A percentile compares a stretch with the other conserved stretches of the same genome.
phyloP scores from a whole-genome alignment of 1,139 yeast genomes.

The Chernovozyma aurita region DNA sequence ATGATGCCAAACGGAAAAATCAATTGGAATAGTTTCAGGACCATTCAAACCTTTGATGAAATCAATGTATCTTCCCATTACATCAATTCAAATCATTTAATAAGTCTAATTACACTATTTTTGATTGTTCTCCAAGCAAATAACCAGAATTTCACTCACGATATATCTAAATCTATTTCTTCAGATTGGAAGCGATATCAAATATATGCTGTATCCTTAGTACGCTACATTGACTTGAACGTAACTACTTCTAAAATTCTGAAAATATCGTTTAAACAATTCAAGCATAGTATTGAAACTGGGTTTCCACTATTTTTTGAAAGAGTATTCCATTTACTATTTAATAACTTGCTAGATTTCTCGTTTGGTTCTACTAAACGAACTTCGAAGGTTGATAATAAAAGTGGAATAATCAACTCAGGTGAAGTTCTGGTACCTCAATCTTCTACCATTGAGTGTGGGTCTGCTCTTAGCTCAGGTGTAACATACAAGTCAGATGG shows the following conservation, averaged over 20 bases:
- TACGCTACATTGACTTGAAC: constrained; percentile 42
- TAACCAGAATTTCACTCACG: neutral
- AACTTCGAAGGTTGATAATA: too few relatives aligned
- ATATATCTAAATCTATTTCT: constrained; percentile 8
- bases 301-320: constrained; percentile 34
- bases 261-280: constrained; percentile 31
- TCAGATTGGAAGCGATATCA: constrained; percentile 33
- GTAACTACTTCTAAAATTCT: constrained; percentile 17
- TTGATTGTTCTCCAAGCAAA: constrained; percentile 19
- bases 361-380: neutral
- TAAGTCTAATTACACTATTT: constrained; percentile 39
- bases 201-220: constrained; percentile 25
- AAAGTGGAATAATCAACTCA: too few relatives aligned
- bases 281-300: constrained; percentile 22
- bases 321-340: constrained; percentile 28
- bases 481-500: too few relatives aligned
- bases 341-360: constrained; percentile 29
- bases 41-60: constrained; percentile 18
- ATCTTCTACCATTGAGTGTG: too few relatives aligned
- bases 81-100: constrained; percentile 31
- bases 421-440: too few relatives aligned
- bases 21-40: constrained; percentile 20
- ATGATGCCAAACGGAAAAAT: constrained; percentile 10
- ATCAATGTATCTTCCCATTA: constrained; percentile 26
- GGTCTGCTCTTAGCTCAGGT: too few relatives aligned